These are phyloP conservation scores for Penicillium sp. DNA, from an alignment of 2,329 filamentous ascomycete species.

Conservation along the genomic window DNA sequence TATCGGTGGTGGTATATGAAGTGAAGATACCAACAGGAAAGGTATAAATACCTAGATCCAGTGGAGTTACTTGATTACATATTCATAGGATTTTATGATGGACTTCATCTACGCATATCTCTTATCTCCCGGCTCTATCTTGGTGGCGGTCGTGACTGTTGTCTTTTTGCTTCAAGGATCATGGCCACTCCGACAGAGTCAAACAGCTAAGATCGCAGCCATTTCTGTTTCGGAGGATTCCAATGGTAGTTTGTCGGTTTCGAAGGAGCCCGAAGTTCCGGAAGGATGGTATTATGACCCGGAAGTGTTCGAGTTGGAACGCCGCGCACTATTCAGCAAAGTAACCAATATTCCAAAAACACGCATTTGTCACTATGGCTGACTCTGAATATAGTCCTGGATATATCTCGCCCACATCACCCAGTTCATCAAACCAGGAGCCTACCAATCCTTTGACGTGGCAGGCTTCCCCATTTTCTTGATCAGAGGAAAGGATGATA, in stretches of 20 bases:
- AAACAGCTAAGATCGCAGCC: background rate
- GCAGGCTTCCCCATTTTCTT: constrained; percentile 60
- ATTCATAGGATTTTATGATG: constrained; percentile 5
- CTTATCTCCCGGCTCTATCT: constrained; percentile 8
- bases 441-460: constrained; percentile 57
- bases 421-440: constrained; percentile 53
- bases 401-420: constrained; percentile 39
- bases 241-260: constrained; percentile 20
- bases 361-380: too few species aligned
- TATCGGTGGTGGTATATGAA: constrained; percentile 16
- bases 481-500: constrained; percentile 50
- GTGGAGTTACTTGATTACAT: background rate
- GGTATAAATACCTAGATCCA: background rate
- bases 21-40: background rate
- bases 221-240: background rate
- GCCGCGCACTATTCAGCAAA: constrained; percentile 52
- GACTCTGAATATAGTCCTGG: constrained; percentile 30
- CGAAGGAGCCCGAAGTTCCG: constrained; percentile 45
- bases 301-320: constrained; percentile 49
- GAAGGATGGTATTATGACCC: constrained; percentile 40
- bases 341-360: too few species aligned
- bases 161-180: constrained; percentile 9
- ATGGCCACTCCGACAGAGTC: constrained; percentile 10
- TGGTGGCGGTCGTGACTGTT: constrained; percentile 15
- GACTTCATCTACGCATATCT: constrained; percentile 15